Evolutionary conservation across 495 filamentous ascomycete genomes (phyloP).

Genomic region (Neurospora tetrasperma): DNA sequence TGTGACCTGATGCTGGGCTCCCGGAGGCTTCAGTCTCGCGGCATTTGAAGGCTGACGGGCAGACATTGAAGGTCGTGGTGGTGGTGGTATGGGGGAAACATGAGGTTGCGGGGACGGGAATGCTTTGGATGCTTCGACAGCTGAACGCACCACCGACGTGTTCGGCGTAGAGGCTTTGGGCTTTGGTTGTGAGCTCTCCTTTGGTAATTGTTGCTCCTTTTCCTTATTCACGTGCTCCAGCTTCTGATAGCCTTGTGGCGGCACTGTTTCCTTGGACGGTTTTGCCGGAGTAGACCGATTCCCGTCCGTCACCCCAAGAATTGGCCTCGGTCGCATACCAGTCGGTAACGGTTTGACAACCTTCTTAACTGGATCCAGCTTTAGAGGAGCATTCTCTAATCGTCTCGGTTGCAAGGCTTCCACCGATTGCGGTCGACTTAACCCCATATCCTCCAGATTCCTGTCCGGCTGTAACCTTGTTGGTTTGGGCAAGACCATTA

Average conservation of each 20-base stretch:
- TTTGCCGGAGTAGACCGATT: background rate
- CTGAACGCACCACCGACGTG: background rate
- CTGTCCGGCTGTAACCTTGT: background rate
- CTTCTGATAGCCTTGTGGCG: background rate
- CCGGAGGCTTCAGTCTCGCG: background rate
- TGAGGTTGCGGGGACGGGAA: background rate
- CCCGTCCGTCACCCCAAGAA: background rate
- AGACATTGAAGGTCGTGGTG: background rate
- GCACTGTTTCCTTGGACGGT: background rate
- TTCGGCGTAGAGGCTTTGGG: background rate
- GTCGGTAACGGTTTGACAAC: background rate
- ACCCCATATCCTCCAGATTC: background rate
- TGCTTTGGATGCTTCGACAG: background rate
- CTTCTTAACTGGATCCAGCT: background rate
- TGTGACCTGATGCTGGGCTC: rapidly evolving
- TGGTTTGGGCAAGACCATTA: background rate
- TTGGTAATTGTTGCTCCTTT: background rate
- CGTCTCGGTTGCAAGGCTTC: background rate
- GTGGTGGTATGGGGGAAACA: background rate
- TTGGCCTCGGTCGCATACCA: background rate
- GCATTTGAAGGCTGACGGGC: background rate
- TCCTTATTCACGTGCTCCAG: background rate
- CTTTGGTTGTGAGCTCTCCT: background rate
- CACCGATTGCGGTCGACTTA: background rate
- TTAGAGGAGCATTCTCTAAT: background rate